Conservation (phyloP, 2,329 filamentous ascomycete species). For the Alternaria triticimaculans region DNA sequence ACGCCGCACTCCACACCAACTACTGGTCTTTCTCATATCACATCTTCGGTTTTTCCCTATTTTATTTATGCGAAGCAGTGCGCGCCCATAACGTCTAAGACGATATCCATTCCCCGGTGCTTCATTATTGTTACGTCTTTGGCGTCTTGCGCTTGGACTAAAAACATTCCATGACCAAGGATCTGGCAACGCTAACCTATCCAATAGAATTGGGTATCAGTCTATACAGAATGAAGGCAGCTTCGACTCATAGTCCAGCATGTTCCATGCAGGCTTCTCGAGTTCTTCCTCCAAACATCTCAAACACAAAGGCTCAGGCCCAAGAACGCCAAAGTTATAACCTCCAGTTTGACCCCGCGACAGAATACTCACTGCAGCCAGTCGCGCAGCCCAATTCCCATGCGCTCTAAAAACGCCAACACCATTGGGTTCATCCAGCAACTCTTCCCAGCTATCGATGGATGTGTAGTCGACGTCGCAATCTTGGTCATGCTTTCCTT, state of each 20-base stretch:
- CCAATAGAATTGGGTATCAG: too few relatives aligned
- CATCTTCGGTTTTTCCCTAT: too few relatives aligned
- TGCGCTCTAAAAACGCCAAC: background rate
- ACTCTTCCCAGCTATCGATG: background rate
- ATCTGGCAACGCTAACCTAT: too few relatives aligned
- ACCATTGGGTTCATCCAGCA: background rate
- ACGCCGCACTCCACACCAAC: too few relatives aligned
- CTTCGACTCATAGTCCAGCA: background rate
- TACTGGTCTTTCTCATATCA: too few relatives aligned
- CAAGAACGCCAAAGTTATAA: slow-evolving; percentile 1
- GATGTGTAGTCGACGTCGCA: background rate
- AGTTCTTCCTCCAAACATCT: background rate
- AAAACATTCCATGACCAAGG: too few relatives aligned
- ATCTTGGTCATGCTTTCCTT: background rate
- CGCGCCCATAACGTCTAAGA: too few relatives aligned
- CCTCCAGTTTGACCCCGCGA: background rate
- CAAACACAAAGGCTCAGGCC: background rate
- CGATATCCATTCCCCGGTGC: too few relatives aligned
- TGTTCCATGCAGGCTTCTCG: background rate
- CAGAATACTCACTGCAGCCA: background rate
- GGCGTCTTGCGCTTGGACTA: too few relatives aligned
- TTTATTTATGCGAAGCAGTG: too few relatives aligned
- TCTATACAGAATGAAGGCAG: background rate
- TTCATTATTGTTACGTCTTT: too few relatives aligned
- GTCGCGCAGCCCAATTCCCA: background rate